These are phyloP conservation scores for Hibiscus tridactylites DNA, from an alignment of 345 rosid species.

Conservation along the genomic window DNA sequence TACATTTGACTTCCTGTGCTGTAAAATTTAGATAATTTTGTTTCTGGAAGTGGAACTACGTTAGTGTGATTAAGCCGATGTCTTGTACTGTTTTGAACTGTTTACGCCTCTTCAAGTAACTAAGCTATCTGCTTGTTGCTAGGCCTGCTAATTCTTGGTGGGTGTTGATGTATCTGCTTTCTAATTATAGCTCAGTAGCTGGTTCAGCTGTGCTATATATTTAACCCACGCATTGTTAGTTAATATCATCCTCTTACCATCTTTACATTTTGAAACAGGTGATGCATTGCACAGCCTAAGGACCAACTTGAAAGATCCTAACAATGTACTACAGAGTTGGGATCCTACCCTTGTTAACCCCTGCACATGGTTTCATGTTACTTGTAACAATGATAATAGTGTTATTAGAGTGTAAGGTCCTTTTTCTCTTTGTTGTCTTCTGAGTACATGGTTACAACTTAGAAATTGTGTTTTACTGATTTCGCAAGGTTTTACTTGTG, in stretches of 20 bases:
- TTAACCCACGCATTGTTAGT: neutral
- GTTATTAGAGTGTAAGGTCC: slow-evolving; percentile 75
- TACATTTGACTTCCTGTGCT: no score
- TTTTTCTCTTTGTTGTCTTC: slow-evolving; percentile 10
- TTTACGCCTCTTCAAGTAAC: neutral
- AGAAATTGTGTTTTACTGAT: neutral
- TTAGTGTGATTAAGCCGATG: neutral
- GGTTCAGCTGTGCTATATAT: neutral
- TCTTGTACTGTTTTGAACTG: neutral
- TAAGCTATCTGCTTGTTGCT: slow-evolving; percentile 1
- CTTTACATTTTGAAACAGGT: slow-evolving; percentile 41
- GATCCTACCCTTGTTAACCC: slow-evolving; percentile 95
- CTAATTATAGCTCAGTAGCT: neutral
- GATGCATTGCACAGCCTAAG: slow-evolving; percentile 87
- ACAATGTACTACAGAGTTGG: slow-evolving; percentile 94
- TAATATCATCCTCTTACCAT: neutral
- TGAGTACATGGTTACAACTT: neutral
- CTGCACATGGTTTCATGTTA: slow-evolving; percentile 95
- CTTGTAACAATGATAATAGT: slow-evolving; percentile 90
- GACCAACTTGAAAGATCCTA: slow-evolving; percentile 66
- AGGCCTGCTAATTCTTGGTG: neutral
- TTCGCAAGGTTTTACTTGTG: neutral
- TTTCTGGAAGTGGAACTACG: no score
- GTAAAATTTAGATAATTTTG: no score
- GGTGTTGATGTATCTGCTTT: neutral